Percentiles rank a stretch among this genome's conserved stretches.
phyloP scores from a whole-genome alignment of 495 filamentous ascomycete genomes.

The Tirmania nivea region DNA sequence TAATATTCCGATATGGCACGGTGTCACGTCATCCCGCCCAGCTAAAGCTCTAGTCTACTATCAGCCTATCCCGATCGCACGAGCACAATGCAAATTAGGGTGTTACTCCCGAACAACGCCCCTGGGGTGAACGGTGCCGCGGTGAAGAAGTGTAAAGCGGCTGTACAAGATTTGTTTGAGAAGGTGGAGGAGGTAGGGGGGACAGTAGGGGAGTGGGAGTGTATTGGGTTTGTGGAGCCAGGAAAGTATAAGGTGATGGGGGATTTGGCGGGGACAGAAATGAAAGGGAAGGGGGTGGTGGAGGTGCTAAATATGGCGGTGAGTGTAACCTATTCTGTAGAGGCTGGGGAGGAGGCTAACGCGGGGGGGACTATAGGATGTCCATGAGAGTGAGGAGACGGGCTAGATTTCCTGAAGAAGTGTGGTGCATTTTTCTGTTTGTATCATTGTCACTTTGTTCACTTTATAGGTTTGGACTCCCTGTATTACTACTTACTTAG shows the following conservation, averaged over 20 bases:
- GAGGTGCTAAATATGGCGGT: slow-evolving; percentile 89
- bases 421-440: too few species aligned
- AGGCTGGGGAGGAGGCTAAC: not conserved
- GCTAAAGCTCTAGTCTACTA: slow-evolving; percentile 79
- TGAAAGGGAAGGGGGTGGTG: slow-evolving; percentile 70
- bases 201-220: slow-evolving; percentile 65
- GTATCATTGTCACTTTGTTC: too few species aligned
- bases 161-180: slow-evolving; percentile 79
- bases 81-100: slow-evolving; percentile 74
- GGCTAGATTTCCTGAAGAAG: too few species aligned
- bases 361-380: too few species aligned
- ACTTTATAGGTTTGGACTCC: too few species aligned
- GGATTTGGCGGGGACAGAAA: slow-evolving; percentile 73
- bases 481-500: too few species aligned
- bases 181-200: slow-evolving; percentile 85
- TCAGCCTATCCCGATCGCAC: slow-evolving; percentile 77
- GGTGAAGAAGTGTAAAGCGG: slow-evolving; percentile 43
- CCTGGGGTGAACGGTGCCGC: slow-evolving; percentile 41
- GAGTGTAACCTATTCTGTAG: not conserved
- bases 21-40: slow-evolving; percentile 61
- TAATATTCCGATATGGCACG: slow-evolving; percentile 53
- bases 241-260: slow-evolving; percentile 80
- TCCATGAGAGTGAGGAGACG: too few species aligned
- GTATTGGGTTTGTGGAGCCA: slow-evolving; percentile 80
- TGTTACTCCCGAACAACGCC: slow-evolving; percentile 76